Percentiles rank a stretch among this genome's conserved stretches.
Conservation (phyloP, 148 eudicot species). For the Cornus kousa region DNA sequence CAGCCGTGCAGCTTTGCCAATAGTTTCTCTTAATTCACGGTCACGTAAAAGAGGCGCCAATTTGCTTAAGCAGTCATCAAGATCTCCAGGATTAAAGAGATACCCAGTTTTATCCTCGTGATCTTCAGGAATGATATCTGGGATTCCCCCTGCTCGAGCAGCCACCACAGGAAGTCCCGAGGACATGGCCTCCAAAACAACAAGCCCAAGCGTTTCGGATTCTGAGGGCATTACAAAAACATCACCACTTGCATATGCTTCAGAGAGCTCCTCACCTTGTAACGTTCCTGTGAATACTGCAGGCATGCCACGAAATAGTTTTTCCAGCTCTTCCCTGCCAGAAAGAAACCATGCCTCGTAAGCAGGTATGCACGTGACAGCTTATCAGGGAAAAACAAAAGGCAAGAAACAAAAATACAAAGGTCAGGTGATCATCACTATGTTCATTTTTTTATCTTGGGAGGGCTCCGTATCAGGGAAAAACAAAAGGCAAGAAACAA, state of each 20-base stretch:
- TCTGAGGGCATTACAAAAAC: slow-evolving; percentile 92
- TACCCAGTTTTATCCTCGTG: slow-evolving; percentile 76
- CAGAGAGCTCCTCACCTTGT: slow-evolving; percentile 87
- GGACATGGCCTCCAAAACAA: slow-evolving; percentile 95
- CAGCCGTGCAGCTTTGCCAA: slow-evolving; percentile 73
- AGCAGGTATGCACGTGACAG: neutral
- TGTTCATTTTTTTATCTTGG: neutral
- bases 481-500: no score
- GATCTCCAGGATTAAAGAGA: slow-evolving; percentile 67
- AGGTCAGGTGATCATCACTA: neutral
- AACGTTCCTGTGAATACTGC: slow-evolving; percentile 88
- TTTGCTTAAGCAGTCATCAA: slow-evolving; percentile 74
- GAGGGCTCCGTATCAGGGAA: neutral
- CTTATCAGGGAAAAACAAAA: neutral
- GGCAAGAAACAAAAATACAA: no score
- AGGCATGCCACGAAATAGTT: slow-evolving; percentile 76
- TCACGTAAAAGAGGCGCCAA: slow-evolving; percentile 61
- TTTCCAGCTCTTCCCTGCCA: slow-evolving; percentile 64
- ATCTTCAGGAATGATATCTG: slow-evolving; percentile 75
- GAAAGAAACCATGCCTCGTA: neutral
- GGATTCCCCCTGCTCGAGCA: slow-evolving; percentile 90
- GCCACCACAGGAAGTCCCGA: slow-evolving; percentile 88
- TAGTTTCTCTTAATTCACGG: slow-evolving; percentile 46
- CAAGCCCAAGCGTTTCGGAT: slow-evolving; percentile 87
- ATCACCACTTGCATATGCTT: slow-evolving; percentile 93